Conservation (phyloP, 345 rosid genomes). For the Odontarrhena argentea region DNA sequence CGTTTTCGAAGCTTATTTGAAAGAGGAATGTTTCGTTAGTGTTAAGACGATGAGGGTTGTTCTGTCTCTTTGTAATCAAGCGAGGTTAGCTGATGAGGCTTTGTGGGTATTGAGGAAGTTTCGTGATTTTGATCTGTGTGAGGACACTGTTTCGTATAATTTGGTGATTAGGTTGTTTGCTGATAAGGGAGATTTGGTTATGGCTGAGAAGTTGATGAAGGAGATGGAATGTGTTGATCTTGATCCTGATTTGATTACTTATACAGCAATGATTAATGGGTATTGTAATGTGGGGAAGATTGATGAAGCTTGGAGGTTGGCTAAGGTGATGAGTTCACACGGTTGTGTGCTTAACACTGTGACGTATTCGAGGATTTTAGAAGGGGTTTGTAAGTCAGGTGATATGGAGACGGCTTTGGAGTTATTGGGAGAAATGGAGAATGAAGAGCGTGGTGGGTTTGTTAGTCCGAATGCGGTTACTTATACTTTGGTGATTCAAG, state of each 20-base stretch:
- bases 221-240: constrained; percentile 72
- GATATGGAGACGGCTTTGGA: constrained; percentile 57
- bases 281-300: constrained; percentile 58
- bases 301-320: constrained; percentile 65
- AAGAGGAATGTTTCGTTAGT: constrained; percentile 55
- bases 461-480: constrained; percentile 66
- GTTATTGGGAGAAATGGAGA: constrained; percentile 73
- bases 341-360: constrained; percentile 67
- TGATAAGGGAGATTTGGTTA: constrained; percentile 60
- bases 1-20: constrained; percentile 57
- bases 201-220: constrained; percentile 59
- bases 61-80: constrained; percentile 69
- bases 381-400: constrained; percentile 64
- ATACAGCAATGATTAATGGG: constrained; percentile 66
- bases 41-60: constrained; percentile 61
- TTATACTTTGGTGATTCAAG: constrained; percentile 66
- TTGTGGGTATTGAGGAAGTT: constrained; percentile 67
- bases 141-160: constrained; percentile 59
- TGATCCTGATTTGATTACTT: constrained; percentile 66
- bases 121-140: constrained; percentile 55
- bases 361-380: constrained; percentile 65
- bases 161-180: constrained; percentile 69
- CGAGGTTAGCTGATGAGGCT: constrained; percentile 65
- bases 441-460: constrained; percentile 48
- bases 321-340: constrained; percentile 52